phyloP scores from a whole-genome alignment of 176 grass and related monocot genomes.

The Pontederia crassipes region DNA sequence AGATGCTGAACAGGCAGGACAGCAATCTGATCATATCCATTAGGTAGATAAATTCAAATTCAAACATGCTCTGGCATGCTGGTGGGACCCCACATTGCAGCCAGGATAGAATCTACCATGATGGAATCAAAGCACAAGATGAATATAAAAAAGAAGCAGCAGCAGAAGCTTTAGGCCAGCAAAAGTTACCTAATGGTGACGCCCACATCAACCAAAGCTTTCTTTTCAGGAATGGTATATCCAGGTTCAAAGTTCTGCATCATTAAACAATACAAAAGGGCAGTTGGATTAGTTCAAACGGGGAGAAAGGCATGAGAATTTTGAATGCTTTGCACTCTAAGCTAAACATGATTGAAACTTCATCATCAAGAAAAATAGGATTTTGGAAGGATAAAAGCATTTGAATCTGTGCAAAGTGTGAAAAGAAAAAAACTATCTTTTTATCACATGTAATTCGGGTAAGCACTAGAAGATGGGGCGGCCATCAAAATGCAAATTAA shows the following conservation, averaged over 20 bases:
- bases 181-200: constrained; percentile 48
- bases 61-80: not conserved
- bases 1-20: not conserved
- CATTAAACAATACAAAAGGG: constrained; percentile 8
- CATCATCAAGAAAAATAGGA: not conserved
- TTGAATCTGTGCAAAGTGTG: not conserved
- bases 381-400: not conserved
- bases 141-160: not conserved
- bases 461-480: too few relatives aligned
- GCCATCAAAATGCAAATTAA: too few relatives aligned
- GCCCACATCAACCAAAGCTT: constrained; percentile 35
- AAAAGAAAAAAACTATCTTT: too few relatives aligned
- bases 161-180: not conserved
- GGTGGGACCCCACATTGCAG: not conserved
- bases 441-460: too few relatives aligned
- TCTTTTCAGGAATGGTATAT: constrained; percentile 62
- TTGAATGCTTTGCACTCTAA: constrained; percentile 1
- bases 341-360: not conserved
- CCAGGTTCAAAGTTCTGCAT: constrained; percentile 66
- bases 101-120: not conserved
- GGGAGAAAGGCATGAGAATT: not conserved
- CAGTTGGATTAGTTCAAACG: constrained; percentile 2
- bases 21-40: not conserved
- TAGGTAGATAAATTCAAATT: constrained; percentile 6
- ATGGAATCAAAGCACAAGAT: constrained; percentile 16